A percentile compares a stretch with the other conserved stretches of the same genome.
Conservation (phyloP, 1,284 basidiomycete species). For the Papiliotrema fonsecae region DNA sequence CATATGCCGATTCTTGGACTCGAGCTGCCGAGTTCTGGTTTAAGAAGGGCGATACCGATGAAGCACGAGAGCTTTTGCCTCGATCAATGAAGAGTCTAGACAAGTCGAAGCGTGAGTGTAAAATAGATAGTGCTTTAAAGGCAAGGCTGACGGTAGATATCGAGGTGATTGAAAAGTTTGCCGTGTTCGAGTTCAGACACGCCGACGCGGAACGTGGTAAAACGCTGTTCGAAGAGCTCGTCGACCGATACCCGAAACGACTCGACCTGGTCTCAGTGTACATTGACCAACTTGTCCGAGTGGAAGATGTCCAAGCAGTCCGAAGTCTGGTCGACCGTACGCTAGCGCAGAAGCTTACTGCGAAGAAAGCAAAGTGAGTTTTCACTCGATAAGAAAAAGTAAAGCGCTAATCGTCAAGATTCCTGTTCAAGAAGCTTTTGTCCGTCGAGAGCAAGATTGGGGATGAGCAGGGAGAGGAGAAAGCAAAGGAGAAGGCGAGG, state of each 20-base stretch:
- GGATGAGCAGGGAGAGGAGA: slow-evolving; percentile 72
- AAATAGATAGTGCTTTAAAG: background rate
- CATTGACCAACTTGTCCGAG: slow-evolving; percentile 86
- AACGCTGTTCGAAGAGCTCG: slow-evolving; percentile 93
- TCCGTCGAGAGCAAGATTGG: slow-evolving; percentile 81
- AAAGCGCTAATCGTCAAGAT: slow-evolving; percentile 49
- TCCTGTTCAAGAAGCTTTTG: slow-evolving; percentile 97
- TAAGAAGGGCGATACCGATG: slow-evolving; percentile 65
- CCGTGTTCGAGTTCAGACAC: slow-evolving; percentile 88
- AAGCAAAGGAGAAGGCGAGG: slow-evolving; percentile 80
- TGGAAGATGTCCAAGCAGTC: slow-evolving; percentile 68
- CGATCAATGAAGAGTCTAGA: slow-evolving; percentile 88
- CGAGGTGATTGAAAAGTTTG: slow-evolving; percentile 90
- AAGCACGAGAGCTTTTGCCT: slow-evolving; percentile 80
- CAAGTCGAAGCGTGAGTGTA: slow-evolving; percentile 78
- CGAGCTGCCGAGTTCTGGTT: slow-evolving; percentile 73
- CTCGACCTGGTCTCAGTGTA: slow-evolving; percentile 96
- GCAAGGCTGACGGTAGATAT: slow-evolving; percentile 58
- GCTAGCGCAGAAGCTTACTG: slow-evolving; percentile 78
- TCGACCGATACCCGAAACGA: slow-evolving; percentile 88
- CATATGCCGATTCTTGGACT: slow-evolving; percentile 88
- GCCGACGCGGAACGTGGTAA: slow-evolving; percentile 92
- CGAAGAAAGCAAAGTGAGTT: slow-evolving; percentile 85
- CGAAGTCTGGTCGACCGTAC: slow-evolving; percentile 82
- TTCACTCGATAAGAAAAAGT: slow-evolving; percentile 3